Base-by-base conservation (phyloP, 805 yeast genomes). In the Ogataea pini region DNA sequence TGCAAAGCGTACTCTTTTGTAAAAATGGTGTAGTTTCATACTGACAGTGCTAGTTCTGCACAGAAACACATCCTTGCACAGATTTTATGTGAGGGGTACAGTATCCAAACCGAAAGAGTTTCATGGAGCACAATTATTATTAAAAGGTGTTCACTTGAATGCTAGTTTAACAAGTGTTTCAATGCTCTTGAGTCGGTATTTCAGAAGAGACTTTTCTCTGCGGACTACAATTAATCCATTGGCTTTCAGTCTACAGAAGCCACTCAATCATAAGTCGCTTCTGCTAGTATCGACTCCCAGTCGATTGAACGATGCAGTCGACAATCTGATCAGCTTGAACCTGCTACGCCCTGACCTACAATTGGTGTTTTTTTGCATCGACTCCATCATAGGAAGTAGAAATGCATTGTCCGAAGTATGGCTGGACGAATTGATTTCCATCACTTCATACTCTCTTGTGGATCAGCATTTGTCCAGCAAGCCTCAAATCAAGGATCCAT, bases 251-350 rank as follows among this genome's bases (percentile, higher is more conserved):
- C 34, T 52, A 5, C 40, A 27, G 17, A 32, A 33, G n/a, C 41
- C 58, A 2, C 12, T 19, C 9, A 16, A 36, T 10, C 56, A 52
- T 31, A 44, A 49, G 18, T 57, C 68, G 3, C 43, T 67, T 9
- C 39, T 67, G 10, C 13, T 66, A 13, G 40, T 61, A 7, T 50
- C 69, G 7, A 66, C 71, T 2, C 70, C 70, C 7, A 43, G 55
- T 3, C 65, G 62, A 36, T 36, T 66, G 29, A 55, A 52, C 31
- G 45, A 45, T 6, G 36, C 57, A 1, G 49, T 63, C 7, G 47
- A 48, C 18, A 44, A 42, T 9, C 3, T 62, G 10, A 43, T 53
- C 12, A 43, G 46, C 1, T 34, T 57, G 24, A 46, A 50, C 24
- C 37, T 34, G 12, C 6, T 20, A 7, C 20, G 46, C 13, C 58